Base-by-base conservation (phyloP, 208 protist genomes). In the Angomonas desouzai region DNA sequence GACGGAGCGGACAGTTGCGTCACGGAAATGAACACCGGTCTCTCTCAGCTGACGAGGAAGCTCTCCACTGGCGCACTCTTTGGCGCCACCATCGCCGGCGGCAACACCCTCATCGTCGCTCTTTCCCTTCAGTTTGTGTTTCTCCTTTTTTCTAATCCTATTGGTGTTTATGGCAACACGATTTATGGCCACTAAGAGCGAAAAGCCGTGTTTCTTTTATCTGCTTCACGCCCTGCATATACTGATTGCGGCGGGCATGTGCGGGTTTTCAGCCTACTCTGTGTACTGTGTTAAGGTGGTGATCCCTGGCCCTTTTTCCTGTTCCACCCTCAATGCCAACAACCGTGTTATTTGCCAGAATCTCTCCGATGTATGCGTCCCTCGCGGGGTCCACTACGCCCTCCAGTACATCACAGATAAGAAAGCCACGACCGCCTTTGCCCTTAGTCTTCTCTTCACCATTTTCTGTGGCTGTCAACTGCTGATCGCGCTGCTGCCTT, bases 111-210 rank as follows among this genome's bases (percentile, higher is more conserved):
- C 27, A 55, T 93, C 16, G 81, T 79, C 16, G 62, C 68, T 25
- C 53, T 74, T n/a, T 72, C 72, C 53, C 81, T 74, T 58, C 63
- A 55, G 33, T 87, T 90, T 53, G 45, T 64, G 7, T 73, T 70
- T 3, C 34, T 79, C 7, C 10, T 88, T 0, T n/a, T 48, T 55
- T 3, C 61, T 55, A 20, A 62, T 79, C 11, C 53, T 77, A 20
- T 68, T 85, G 18, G 67, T 72, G 51, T 91, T 81, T 64, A 89
- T 91, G 51, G 72, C 77, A 11, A 76, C 69, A 1, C 83, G 87
- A 1, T 74, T 77, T 23, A 48, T 89, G 1, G 81, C 76, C 38
- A 56, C 71, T 20, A 66, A 70, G 30, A 79, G 76, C 28, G 53
- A 64, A 4, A 68, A 66, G 0, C 77, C 76, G 10, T 59, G 67